Evolutionary conservation across 768 basidiomycete species (phyloP), one percentile per base, ranked within the genome.

Genomic region (Leccinum sublutescens): DNA sequence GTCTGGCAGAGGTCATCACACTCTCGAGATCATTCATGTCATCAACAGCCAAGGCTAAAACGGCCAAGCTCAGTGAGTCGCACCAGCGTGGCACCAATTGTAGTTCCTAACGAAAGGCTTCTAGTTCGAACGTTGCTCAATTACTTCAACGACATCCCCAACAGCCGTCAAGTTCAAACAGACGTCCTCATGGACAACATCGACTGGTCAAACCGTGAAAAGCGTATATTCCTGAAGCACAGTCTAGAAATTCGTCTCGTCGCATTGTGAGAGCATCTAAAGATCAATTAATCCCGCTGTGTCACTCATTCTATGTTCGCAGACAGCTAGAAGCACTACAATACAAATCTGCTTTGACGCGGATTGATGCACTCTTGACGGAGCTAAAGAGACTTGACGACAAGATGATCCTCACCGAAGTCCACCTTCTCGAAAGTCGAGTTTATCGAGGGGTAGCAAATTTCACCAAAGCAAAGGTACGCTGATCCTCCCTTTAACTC

Each of bases 391-490:
- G 88, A 25, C 78, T 99, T 27, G 96, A 99, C 72, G 97, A 98
- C 77, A 98, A 98, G 80, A 89, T 96, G 84, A 91, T 98, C 61
- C 81, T 99, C 31, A 98, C 95, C 3, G 96, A 98, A 71, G 95
- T 98, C 0, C 95, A 96, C 67, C 82, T 99, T 9, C 82, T 98
- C 40, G 96, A 99, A 75, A 92, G 91, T 58, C 78, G 93, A 48
- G 93, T 95, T 2, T 93, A 95, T 69, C 85, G 94, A 60, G 93
- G 92, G 2, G 85, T 93, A 57, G 88, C 88, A 21, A 98, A 98
- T 74, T 76, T 95, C 52, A 79, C 93, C 6, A 95, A 97, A 71
- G 83, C 95, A 14, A 98, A 98, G 80, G 93, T 89, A 50, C 8
- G 77, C 68, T 23, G 1, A 15, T 27, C 57, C 19, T n/a, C 2